Base-by-base conservation (phyloP, 345 rosid species). In the Raphanus raphanistrum region DNA sequence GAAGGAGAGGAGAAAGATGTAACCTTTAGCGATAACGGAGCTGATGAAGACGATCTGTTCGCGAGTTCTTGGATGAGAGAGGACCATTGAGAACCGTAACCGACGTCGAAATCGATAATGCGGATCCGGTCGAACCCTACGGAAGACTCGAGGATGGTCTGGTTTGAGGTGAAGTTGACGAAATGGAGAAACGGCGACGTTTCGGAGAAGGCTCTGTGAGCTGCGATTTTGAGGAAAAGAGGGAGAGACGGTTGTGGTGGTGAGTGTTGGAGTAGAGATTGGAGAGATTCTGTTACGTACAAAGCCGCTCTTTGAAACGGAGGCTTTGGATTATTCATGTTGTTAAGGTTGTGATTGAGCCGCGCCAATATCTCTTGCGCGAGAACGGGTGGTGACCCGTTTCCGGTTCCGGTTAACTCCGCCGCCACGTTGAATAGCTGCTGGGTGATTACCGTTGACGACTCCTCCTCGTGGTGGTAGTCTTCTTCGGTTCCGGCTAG, bases 301-400 rank as follows among this genome's bases (percentile, higher is more conserved):
- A 79, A 89, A 82, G 97, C 97, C 79, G 90, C 90, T 90, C 96
- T 83, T 4, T 77, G 82, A 77, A 89, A 85, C 81, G 98, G 97
- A 48, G 80, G 3, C 36, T 48, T 48, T 6, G 72, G 76, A 21
- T 4, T 28, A 61, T 91, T 88, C 15, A 1, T 45, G 16, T 13
- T 48, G 54, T 4, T 48, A 92, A 90, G 96, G 90, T 89, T 93
- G 84, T 95, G 99, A 95, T 95, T 95, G 98, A 95, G 99, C 98
- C 99, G 99, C 98, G 99, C 99, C 99, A 95, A 95, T 95, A 95
- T 95, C 98, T 87, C 99, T 87, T 92, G 98, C 91, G 99, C 99
- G 96, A 82, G 98, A 77, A 82, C 79, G 84, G 80, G 81, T 63
- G 64, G 3, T 28, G 31, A 21, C 21, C 55, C 64, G 55, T 71